A percentile compares a stretch with the other conserved stretches of the same genome.
Conservation (phyloP, 179 eudicot species). For the Spinacia oleracea region DNA sequence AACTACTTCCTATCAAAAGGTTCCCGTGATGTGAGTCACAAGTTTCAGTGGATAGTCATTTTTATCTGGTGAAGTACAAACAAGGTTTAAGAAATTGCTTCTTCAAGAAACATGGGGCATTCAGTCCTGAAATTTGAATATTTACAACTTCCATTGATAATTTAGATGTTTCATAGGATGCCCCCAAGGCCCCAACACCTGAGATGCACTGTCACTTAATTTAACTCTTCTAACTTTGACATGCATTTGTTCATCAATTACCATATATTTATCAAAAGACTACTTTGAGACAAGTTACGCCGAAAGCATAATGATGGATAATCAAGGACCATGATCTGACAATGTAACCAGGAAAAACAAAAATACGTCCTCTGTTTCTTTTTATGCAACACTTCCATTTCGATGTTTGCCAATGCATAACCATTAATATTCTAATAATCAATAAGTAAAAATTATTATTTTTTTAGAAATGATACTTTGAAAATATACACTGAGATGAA, state of each 20-base stretch:
- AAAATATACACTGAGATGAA: no score
- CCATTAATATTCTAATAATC: no score
- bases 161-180: background rate
- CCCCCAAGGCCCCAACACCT: background rate
- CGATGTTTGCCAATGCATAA: no score
- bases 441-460: no score
- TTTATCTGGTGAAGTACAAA: no score
- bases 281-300: background rate
- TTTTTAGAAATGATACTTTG: no score
- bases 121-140: background rate
- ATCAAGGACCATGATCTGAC: background rate
- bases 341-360: no score
- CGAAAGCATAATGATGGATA: background rate
- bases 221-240: background rate
- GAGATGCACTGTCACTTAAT: background rate
- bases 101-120: background rate
- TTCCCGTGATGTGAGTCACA: background rate
- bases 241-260: background rate
- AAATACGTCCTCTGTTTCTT: no score
- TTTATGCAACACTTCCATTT: no score
- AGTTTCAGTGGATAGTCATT: background rate
- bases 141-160: background rate
- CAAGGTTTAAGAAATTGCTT: background rate
- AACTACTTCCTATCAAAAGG: background rate
- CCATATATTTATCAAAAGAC: background rate